Evolutionary conservation across 2,329 filamentous ascomycete species (phyloP).

Genomic region (Zymoseptoria tritici): DNA sequence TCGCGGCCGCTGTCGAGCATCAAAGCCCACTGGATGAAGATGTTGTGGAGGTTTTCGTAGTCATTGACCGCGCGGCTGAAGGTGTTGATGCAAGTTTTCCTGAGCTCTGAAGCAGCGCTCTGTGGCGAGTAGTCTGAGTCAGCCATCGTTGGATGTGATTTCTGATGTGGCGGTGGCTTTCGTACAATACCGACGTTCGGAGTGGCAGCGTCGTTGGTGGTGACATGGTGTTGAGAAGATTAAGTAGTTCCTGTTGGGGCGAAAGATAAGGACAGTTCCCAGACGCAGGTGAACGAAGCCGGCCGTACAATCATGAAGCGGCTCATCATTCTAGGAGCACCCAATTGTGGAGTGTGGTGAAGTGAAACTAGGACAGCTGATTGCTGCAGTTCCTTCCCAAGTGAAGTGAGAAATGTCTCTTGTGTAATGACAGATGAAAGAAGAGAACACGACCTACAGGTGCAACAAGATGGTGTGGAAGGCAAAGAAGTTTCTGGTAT

Average conservation of each 20-base stretch:
- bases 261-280: neutral
- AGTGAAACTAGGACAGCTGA: neutral
- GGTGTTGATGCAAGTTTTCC: neutral
- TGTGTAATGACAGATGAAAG: neutral
- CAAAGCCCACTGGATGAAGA: neutral
- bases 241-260: neutral
- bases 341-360: too few relatives aligned
- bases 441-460: neutral
- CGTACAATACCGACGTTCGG: neutral
- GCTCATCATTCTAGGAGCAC: too few relatives aligned
- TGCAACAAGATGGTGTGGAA: neutral
- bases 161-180: constrained; percentile 1
- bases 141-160: neutral
- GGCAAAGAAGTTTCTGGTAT: constrained; percentile 11
- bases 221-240: neutral
- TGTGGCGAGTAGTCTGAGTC: neutral
- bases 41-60: neutral
- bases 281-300: neutral
- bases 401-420: neutral
- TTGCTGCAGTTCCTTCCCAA: neutral
- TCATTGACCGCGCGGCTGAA: neutral
- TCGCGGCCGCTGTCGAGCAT: neutral
- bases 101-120: neutral
- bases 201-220: neutral
- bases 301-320: neutral